Base-by-base conservation (phyloP, 805 yeast species). In the Hanseniaspora clermontiae region DNA sequence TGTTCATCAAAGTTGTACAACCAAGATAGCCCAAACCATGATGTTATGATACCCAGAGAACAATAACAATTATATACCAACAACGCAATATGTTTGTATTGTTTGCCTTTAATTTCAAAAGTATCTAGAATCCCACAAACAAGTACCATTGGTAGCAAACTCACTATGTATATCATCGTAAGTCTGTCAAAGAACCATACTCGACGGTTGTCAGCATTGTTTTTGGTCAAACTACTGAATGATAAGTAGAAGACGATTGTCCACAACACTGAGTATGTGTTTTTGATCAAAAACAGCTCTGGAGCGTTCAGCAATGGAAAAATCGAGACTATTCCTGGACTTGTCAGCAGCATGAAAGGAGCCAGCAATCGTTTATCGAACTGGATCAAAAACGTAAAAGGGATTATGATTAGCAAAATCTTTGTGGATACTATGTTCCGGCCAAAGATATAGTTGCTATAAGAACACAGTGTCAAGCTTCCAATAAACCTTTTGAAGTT, bases 21-120 rank as follows among this genome's bases (percentile, higher is more conserved):
- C 96, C 96, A 90, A 59, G 86, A 81, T 61, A 89, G 78, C 8
- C 95, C 93, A 60, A 84, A 77, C 95, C 96, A 93, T 51, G 95
- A 80, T 47, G 87, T 76, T 9, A 90, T 73, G 7, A 93, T 81
- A 3, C 98, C 99, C 17, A 87, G 59, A 0, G 87, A 80, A 68
- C 97, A 87, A 69, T 91, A 91, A 7, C 87, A 83, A 60, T 96
- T 87, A 57, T 87, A 78, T 11, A 81, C 70, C 88, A 93, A 87
- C 61, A 91, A 73, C 49, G 87, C 80, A 58, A 87, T 69, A 64
- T 89, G 91, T 68, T 87, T 87, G 58, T 80, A 77, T 61, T 74
- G 78, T 24, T 55, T 77, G 17, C 56, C 77, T 59, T 87, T 71
- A 5, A 81, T 51, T 58, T 68, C 77, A 62, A 87, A 76, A 19